A percentile compares a stretch with the other conserved stretches of the same genome.
Conservation (phyloP, 225 moss, liverwort and hornwort genomes). For the Neckera pumila region DNA sequence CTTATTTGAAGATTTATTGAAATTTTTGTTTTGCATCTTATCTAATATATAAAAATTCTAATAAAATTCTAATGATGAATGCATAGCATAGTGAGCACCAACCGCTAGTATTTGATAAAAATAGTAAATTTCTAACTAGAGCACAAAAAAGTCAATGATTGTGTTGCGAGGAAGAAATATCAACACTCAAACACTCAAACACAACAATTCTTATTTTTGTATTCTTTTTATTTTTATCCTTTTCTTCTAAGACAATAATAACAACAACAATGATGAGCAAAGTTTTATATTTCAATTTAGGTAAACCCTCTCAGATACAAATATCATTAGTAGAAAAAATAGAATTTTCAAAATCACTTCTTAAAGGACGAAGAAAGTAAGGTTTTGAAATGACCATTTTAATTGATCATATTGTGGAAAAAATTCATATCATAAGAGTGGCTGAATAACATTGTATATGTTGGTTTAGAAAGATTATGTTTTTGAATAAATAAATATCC, state of each 20-base stretch:
- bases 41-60: too few relatives aligned
- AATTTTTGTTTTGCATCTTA: too few relatives aligned
- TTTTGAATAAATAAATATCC: background rate
- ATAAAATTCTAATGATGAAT: too few relatives aligned
- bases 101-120: background rate
- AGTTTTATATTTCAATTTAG: background rate
- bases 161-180: background rate
- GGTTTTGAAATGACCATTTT: background rate
- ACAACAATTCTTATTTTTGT: background rate
- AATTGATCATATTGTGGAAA: background rate
- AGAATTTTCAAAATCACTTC: background rate
- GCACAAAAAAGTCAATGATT: rapidly evolving
- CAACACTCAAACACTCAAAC: background rate
- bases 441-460: rapidly evolving
- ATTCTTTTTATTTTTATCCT: background rate
- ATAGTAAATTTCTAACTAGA: background rate
- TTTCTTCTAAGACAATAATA: rapidly evolving
- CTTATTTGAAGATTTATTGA: too few relatives aligned
- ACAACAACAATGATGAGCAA: background rate
- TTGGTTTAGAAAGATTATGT: rapidly evolving
- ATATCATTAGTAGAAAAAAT: background rate
- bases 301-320: rapidly evolving
- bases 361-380: background rate
- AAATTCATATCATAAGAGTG: background rate
- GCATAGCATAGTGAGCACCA: too few relatives aligned